Evolutionary conservation across 1,284 basidiomycete genomes (phyloP), one percentile per base, ranked within the genome.

Genomic region (Flammula alnicola): DNA sequence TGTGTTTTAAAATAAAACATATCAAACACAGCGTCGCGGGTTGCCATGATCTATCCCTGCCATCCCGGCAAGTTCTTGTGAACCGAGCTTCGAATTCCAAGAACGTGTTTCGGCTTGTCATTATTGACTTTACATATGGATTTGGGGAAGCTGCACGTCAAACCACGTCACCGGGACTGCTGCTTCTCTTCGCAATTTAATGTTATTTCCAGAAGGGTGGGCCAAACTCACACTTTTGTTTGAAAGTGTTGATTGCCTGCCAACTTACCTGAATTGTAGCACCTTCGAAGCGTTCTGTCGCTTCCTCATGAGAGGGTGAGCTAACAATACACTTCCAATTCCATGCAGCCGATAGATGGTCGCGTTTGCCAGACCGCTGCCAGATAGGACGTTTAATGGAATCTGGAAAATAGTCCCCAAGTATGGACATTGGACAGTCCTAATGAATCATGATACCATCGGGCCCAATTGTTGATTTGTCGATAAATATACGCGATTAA

Each of bases 131-230:
- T 38, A 23, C 36, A 42, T 39, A 41, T 30, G 41, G 33, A 48
- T 14, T 33, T 47, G 37, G 39, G 38, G 51, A 55, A 44, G 47
- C 53, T 11, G 33, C 49, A 49, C 51, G 54, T 54, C 57, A 58
- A 46, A 39, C 36, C 36, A 37, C 36, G 20, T 32, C 23, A 17
- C 36, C 50, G 48, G 36, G 43, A 29, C n/a, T 19, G 23, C 10
- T 44, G 42, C 56, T 58, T 53, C 55, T 54, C 41, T 59, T 58
- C 57, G 55, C 55, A 53, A 51, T 43, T 39, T 44, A 40, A 51
- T 56, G 49, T 56, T 47, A 53, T 49, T 44, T 40, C 50, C 54
- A 49, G 49, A 55, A 55, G 27, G 33, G 30, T 27, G 49, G 43
- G 38, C 42, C 35, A 30, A 23, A 29, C 19, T 26, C 29, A 17